Base-by-base conservation (phyloP, 495 filamentous ascomycete genomes). In the Immersiella caudata region DNA sequence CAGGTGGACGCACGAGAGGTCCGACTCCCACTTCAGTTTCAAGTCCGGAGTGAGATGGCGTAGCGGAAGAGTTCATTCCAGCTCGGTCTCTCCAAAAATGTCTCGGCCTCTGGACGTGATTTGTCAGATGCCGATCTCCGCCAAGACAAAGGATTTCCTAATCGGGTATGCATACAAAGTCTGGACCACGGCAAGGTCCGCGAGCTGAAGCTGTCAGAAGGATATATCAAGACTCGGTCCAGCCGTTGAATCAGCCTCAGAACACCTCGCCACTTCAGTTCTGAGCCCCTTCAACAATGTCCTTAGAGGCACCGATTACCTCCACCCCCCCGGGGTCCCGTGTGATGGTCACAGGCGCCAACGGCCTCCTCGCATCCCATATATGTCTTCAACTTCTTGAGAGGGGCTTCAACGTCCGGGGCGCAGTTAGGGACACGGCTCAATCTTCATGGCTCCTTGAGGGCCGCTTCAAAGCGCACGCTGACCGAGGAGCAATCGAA, bases 271-370 rank as follows among this genome's bases (percentile, higher is more conserved):
- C n/a, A n/a, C n/a, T n/a, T n/a, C n/a, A n/a, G n/a, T n/a, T n/a
- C n/a, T n/a, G n/a, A n/a, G n/a, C n/a, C n/a, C n/a, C n/a, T n/a
- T n/a, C n/a, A n/a, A n/a, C n/a, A n/a, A n/a, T 26, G 54, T 25
- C 54, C 21, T 26, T 7, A 21, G n/a, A n/a, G n/a, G 14, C 26
- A 24, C 54, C 22, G 11, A 26, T 25, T 7, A 57, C n/a, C 21
- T 57, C 57, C 57, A 60, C 68, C 55, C 66, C 70, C n/a, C 22
- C 51, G 24, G 70, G 66, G 2, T 71, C 65, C 16, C 27, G 67
- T n/a, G 65, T 79, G 55, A 70, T 86, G 8, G 79, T 89, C 61
- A 88, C 83, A 2, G 84, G 83, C 11, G 80, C 74, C 14, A 85
- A 79, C 65, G 84, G 85, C 54, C 85, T 76, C 70, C 79, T 87